Evolutionary conservation across 768 basidiomycete genomes (phyloP).

Genomic region (Agrocybe praecox): DNA sequence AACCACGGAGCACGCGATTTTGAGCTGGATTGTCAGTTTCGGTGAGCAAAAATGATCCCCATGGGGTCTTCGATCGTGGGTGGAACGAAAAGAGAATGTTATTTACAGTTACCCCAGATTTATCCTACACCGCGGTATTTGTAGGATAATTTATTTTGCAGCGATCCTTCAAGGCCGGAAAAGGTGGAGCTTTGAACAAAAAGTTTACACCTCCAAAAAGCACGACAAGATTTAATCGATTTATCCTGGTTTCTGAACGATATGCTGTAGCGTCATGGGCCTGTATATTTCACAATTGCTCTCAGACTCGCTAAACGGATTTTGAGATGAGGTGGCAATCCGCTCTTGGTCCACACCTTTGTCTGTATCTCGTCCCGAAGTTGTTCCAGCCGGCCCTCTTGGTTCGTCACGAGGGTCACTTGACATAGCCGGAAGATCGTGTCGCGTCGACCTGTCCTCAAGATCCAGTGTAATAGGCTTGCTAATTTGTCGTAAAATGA

Average conservation of each 20-base stretch:
- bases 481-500: constrained; percentile 5
- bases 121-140: constrained; percentile 1
- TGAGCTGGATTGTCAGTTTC: no score
- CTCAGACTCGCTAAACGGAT: not conserved
- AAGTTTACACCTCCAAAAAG: no score
- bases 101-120: not conserved
- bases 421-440: constrained; percentile 8
- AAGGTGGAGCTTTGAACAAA: not conserved
- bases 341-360: not conserved
- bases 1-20: no score
- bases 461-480: not conserved
- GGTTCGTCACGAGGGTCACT: constrained; percentile 20
- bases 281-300: no score
- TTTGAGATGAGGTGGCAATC: not conserved
- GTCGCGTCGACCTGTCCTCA: constrained; percentile 3
- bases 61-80: not conserved
- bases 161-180: not conserved
- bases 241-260: no score
- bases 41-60: not conserved
- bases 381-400: constrained; percentile 18
- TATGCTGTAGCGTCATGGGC: no score
- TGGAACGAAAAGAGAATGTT: not conserved
- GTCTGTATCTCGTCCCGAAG: constrained; percentile 16
- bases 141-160: constrained; percentile 8
- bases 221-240: no score